Base-by-base conservation (phyloP, 176 grass and related monocot species). In the Aegilops speltoides region DNA sequence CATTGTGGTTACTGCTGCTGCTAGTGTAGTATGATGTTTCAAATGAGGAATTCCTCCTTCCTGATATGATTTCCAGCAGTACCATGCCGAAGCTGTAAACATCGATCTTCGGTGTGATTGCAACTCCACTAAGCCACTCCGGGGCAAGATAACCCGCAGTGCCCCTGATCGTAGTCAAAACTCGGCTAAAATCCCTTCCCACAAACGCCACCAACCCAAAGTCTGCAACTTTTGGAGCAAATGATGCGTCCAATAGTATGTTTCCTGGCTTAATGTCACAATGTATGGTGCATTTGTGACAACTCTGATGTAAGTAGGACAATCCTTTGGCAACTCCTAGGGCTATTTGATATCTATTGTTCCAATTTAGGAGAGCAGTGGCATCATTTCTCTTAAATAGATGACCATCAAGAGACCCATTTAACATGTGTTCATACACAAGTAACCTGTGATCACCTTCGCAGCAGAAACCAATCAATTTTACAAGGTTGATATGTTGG, bases 251-350 rank as follows among this genome's bases (percentile, higher is more conserved):
- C 34, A 72, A 9, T 23, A 72, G 20, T 72, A 72, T 72, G 36
- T 72, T 72, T 23, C n/a, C 68, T 23, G 36, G 34, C 3, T 72
- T 72, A 40, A 72, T 72, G n/a, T 72, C 68, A 19, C 29, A 72
- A 3, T 72, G 68, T 72, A 72, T 72, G 34, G 41, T 72, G 36
- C 34, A 72, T 23, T 41, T 12, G 10, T 40, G 68, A 72, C 68
- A 72, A 41, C 68, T 72, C 68, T 72, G 68, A 72, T 72, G 68
- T 6, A 72, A 72, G 68, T 72, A 72, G 68, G 68, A 72, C 36
- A 72, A 13, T 72, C 68, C 68, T 41, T 37, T 72, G 5, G 68
- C 68, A 72, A 72, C 34, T 41, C 36, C 68, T 1, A 72, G 68
- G 36, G 34, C 12, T 40, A 72, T 23, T 37, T 72, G 20, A 72